Conservation (phyloP, 192 early-diverging fungal species). For the Gaertneriomyces sp. region DNA sequence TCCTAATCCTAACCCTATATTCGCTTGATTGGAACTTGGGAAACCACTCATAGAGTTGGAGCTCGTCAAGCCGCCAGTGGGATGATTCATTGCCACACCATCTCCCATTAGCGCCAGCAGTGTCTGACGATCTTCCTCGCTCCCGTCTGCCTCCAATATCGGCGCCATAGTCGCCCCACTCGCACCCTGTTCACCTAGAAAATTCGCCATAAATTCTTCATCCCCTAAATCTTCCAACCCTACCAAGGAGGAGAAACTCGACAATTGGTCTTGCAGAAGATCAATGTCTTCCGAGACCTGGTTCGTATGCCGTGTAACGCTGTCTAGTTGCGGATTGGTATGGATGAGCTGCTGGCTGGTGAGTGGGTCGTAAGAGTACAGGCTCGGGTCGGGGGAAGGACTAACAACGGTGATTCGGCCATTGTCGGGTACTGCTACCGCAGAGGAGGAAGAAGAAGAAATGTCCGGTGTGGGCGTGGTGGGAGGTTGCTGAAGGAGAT, state of each 20-base stretch:
- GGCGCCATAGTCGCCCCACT: not conserved
- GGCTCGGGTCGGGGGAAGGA: too few relatives aligned
- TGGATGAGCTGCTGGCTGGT: constrained; percentile 13
- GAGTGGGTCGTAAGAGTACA: too few relatives aligned
- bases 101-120: constrained; percentile 15
- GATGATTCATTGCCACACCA: not conserved
- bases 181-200: not conserved
- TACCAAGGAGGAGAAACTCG: constrained; percentile 24
- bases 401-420: too few relatives aligned
- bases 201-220: constrained; percentile 1
- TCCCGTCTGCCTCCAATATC: constrained; percentile 7
- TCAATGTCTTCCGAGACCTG: constrained; percentile 45
- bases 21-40: too few relatives aligned
- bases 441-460: too few relatives aligned
- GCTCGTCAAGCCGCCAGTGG: too few relatives aligned
- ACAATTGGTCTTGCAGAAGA: constrained; percentile 38
- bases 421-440: too few relatives aligned
- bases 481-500: too few relatives aligned
- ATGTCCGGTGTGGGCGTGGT: too few relatives aligned
- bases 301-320: constrained; percentile 16
- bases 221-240: constrained; percentile 20
- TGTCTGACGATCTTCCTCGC: constrained; percentile 22
- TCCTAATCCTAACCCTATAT: too few relatives aligned
- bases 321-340: constrained; percentile 8
- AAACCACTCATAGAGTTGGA: too few relatives aligned